These are phyloP conservation scores for Eucalyptus pumila DNA, from an alignment of 345 rosid species.

Conservation along the genomic window DNA sequence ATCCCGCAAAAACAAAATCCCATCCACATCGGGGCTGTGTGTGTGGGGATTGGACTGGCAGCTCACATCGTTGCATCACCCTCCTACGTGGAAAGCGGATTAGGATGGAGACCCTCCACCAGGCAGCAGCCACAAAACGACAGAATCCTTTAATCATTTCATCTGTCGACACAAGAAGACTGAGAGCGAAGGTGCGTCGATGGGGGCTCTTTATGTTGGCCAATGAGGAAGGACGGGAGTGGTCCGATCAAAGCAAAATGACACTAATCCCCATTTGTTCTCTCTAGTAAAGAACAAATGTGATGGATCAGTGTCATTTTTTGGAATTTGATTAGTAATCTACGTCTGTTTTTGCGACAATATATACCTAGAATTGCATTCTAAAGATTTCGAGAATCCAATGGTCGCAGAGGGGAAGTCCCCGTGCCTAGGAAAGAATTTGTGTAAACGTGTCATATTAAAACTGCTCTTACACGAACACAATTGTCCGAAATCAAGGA, in stretches of 20 bases:
- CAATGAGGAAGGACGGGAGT: not conserved
- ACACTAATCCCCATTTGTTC: not conserved
- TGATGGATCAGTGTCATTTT: too few species aligned
- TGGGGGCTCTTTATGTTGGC: not conserved
- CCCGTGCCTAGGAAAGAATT: not conserved
- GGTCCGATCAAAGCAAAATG: not conserved
- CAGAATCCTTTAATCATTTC: not conserved
- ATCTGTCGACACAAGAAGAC: not conserved
- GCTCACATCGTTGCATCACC: not conserved
- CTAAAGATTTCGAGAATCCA: not conserved
- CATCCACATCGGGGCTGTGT: not conserved
- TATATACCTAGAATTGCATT: not conserved
- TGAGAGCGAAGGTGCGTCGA: not conserved
- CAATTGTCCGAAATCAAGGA: not conserved
- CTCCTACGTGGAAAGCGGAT: not conserved
- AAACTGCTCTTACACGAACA: not conserved
- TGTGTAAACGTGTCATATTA: not conserved
- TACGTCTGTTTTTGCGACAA: not conserved
- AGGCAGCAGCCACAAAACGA: not conserved
- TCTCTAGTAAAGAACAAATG: not conserved
- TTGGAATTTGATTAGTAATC: not conserved
- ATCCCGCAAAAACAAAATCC: not conserved
- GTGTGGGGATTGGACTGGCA: not conserved
- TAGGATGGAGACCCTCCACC: not conserved
- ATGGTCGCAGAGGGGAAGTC: not conserved